Percentiles rank a stretch among this genome's conserved stretches.
Conservation (phyloP, 2,329 filamentous ascomycete genomes). For the Fusarium buxicola region DNA sequence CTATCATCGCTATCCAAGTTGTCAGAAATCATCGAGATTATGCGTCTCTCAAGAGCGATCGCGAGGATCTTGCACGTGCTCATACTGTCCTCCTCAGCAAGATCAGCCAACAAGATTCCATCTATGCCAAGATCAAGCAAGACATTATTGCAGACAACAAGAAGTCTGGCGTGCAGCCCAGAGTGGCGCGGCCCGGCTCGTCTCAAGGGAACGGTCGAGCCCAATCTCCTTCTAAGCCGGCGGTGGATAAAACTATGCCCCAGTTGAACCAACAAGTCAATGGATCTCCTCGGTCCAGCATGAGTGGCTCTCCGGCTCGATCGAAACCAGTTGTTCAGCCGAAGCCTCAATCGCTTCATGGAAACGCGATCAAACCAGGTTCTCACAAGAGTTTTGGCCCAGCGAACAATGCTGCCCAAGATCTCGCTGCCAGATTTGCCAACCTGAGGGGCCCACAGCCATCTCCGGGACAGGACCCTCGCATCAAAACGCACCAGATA, state of each 20-base stretch:
- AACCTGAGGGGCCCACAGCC: slow-evolving; percentile 62
- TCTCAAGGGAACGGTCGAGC: slow-evolving; percentile 30
- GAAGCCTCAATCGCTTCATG: slow-evolving; percentile 75
- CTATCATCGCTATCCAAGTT: slow-evolving; percentile 79
- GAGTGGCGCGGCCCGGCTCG: slow-evolving; percentile 27
- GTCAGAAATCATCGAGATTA: slow-evolving; percentile 84
- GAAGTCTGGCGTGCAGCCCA: slow-evolving; percentile 68
- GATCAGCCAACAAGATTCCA: slow-evolving; percentile 59
- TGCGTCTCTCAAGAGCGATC: slow-evolving; percentile 69
- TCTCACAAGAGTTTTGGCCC: slow-evolving; percentile 43
- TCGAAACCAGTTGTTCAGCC: slow-evolving; percentile 67
- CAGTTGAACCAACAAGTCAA: slow-evolving; percentile 27
- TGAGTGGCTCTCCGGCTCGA: slow-evolving; percentile 43
- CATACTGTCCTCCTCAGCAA: slow-evolving; percentile 64
- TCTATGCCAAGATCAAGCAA: slow-evolving; percentile 69
- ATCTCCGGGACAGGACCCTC: slow-evolving; percentile 61
- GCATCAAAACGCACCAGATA: slow-evolving; percentile 63
- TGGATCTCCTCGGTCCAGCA: slow-evolving; percentile 33
- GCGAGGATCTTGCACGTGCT: slow-evolving; percentile 59
- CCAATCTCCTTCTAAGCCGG: slow-evolving; percentile 32
- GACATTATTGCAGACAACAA: slow-evolving; percentile 73
- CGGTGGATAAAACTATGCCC: slow-evolving; percentile 22
- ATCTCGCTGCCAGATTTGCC: slow-evolving; percentile 68
- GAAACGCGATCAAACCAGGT: slow-evolving; percentile 61
- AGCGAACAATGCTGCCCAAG: slow-evolving; percentile 53